A percentile compares a stretch with the other conserved stretches of the same genome.
Conservation (phyloP, 1,284 basidiomycete genomes). For the Sporisorium iseilematis-ciliati region DNA sequence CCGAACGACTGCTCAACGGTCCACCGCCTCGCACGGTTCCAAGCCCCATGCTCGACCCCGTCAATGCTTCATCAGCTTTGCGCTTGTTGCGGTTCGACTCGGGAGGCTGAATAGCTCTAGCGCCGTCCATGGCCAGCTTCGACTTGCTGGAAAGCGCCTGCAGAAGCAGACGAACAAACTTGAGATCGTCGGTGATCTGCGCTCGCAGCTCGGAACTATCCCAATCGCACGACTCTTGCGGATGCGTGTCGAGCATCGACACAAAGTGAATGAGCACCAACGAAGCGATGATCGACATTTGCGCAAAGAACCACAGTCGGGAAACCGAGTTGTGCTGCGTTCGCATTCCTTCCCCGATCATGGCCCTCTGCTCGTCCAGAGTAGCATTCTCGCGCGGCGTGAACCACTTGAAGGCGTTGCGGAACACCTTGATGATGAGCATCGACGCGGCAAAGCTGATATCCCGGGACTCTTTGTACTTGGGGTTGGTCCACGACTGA, state of each 20-base stretch:
- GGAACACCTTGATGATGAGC: conserved; percentile 57
- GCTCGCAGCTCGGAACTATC: conserved; percentile 53
- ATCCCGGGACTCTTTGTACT: conserved; percentile 58
- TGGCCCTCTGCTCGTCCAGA: conserved; percentile 38
- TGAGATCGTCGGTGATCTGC: conserved; percentile 61
- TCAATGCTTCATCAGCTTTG: conserved; percentile 39
- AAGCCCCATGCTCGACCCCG: conserved; percentile 14
- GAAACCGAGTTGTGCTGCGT: conserved; percentile 47
- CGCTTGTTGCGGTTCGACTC: conserved; percentile 43
- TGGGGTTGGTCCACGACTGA: conserved; percentile 58
- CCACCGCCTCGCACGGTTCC: conserved; percentile 23
- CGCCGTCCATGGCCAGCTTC: conserved; percentile 54
- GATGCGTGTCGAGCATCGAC: conserved; percentile 57
- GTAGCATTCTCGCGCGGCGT: conserved; percentile 46
- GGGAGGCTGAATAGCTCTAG: conserved; percentile 53
- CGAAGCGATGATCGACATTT: conserved; percentile 56
- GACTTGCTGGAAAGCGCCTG: conserved; percentile 56
- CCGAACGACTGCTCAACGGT: conserved; percentile 33
- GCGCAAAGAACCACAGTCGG: conserved; percentile 58
- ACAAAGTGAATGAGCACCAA: conserved; percentile 62
- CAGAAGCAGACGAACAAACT: conserved; percentile 56
- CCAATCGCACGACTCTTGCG: conserved; percentile 52
- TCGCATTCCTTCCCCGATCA: conserved; percentile 48
- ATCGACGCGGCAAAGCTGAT: conserved; percentile 58
- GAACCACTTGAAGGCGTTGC: conserved; percentile 60